Base-by-base conservation (phyloP, 352 stramenopile species). In the Bremia lactucae region DNA sequence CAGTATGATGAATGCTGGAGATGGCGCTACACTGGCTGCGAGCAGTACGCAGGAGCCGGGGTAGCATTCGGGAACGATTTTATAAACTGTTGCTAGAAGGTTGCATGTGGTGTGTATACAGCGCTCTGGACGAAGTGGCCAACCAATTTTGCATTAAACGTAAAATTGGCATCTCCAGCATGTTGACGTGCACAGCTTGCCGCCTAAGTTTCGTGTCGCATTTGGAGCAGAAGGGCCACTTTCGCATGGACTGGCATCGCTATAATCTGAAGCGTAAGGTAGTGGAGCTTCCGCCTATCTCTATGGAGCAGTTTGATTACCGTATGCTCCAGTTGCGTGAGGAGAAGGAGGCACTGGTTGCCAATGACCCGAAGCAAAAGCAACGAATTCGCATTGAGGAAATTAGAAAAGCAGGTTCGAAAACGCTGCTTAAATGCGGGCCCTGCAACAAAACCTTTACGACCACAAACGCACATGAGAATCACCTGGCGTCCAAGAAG, bases 181-280 rank as follows among this genome's bases (percentile, higher is more conserved):
- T 90, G 80, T 71, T 68, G 50, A 93, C 77, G 42, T 93, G 80
- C 41, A 90, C 75, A 25, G 80, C 80, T 18, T 93, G 80, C 56
- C 67, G 73, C 29, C 55, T 87, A 46, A 59, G 71, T 54, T 93
- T 93, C 36, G 49, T 42, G 36, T 57, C 66, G 36, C 63, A 66
- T 26, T 54, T 55, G 34, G 64, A 74, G 50, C 80, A 93, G 60
- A 89, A 82, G 52, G 79, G 88, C 18, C 88, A 96, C 68, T 96
- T 96, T 67, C 96, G 96, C 61, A 86, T 84, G 48, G 94, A 98
- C 60, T 98, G 94, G 94, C 95, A 99, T 62, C 89, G 80, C 42
- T 95, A 95, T 64, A 95, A 95, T 46, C 80, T 99, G 31, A 98
- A 97, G 82, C 90, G 95, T 50, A 96, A 97, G 52, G 90, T 98